Evolutionary conservation across 1,284 basidiomycete species (phyloP), one percentile per base, ranked within the genome.

Genomic region (Abortiporus biennis): DNA sequence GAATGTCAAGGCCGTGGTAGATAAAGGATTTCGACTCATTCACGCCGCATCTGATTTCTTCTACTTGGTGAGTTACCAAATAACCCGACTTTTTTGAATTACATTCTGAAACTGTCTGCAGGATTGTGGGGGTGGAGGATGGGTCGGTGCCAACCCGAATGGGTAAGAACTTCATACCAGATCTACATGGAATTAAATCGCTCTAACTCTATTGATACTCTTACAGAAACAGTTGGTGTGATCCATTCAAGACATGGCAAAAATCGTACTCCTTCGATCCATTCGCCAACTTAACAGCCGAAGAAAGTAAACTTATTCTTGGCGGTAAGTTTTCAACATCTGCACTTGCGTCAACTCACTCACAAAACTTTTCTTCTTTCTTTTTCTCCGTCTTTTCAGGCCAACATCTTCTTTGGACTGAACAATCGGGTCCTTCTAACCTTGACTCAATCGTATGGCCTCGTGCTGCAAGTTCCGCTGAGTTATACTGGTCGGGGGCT

Each of bases 121-220:
- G 80, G 86, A 91, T 53, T 89, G 87, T 57, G 90, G 92, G 11
- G 79, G 64, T 0, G 90, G 91, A 3, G 78, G 62, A 31, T 93
- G 89, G 88, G 53, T 92, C 16, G 86, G 85, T n/a, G 65, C 67
- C 32, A 50, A 66, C 54, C 65, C 78, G 1, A 36, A 57, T 31
- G 68, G 70, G 69, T 54, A 55, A 27, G 62, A 50, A 15, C 19
- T 20, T 36, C 17, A 5, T 21, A 17, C 43, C 36, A 24, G 19
- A 37, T 42, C 8, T 11, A 35, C 12, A 39, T 40, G 9, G 24
- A 16, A 13, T 40, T 9, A 12, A 20, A 13, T 38, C 29, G 70
- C 72, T 41, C 71, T 33, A 21, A 11, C n/a, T n/a, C n/a, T n/a
- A n/a, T n/a, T 30, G 70, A 71, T 42, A 70, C 19, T 33, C 66